These are phyloP conservation scores for Ceriops decandra DNA, from an alignment of 345 rosid genomes.

Conservation along the genomic window DNA sequence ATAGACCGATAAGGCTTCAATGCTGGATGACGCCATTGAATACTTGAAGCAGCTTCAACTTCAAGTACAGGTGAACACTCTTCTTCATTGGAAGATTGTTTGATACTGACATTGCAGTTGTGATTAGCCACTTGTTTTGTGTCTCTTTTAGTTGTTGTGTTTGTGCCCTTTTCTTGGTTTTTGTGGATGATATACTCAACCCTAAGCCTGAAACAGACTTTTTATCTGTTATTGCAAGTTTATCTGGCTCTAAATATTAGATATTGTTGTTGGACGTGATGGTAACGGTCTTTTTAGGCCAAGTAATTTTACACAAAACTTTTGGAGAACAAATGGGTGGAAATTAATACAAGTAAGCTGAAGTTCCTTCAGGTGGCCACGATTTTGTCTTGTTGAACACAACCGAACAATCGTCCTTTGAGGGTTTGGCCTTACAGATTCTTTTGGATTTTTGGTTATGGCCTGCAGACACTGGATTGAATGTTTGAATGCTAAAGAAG, in stretches of 20 bases:
- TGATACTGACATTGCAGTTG: not conserved
- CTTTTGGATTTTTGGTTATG: too few relatives aligned
- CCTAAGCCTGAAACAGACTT: not conserved
- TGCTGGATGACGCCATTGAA: constrained; percentile 84
- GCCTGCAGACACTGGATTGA: too few relatives aligned
- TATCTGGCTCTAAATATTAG: not conserved
- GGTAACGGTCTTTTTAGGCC: not conserved
- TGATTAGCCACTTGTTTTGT: not conserved
- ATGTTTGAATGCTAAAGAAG: too few relatives aligned
- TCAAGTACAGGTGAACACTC: constrained; percentile 62
- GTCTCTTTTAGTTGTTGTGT: too few relatives aligned
- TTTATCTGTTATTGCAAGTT: not conserved
- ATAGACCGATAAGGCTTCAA: constrained; percentile 83
- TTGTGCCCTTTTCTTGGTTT: not conserved
- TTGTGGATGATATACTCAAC: not conserved
- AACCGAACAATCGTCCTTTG: too few relatives aligned
- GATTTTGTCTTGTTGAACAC: too few relatives aligned
- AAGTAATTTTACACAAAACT: too few relatives aligned
- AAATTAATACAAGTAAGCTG: too few relatives aligned
- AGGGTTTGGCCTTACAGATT: too few relatives aligned
- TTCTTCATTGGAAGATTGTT: not conserved
- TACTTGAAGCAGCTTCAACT: constrained; percentile 83
- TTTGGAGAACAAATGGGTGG: too few relatives aligned
- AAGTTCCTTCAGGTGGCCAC: too few relatives aligned
- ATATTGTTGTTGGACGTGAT: not conserved